phyloP scores from a whole-genome alignment of 2,329 filamentous ascomycete species.

The Fusarium sp. region DNA sequence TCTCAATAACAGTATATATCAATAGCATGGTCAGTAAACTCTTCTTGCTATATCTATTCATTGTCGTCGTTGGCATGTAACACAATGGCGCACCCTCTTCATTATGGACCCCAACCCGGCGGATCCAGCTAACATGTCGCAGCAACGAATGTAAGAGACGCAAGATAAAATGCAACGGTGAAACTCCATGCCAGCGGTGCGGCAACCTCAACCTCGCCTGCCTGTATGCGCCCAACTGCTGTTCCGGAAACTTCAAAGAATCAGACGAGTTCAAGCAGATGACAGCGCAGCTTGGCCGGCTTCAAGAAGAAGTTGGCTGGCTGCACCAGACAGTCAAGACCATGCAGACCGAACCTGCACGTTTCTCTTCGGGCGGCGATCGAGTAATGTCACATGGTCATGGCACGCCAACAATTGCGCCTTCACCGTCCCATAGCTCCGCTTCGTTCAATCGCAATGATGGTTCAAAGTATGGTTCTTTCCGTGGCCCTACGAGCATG shows the following conservation, averaged over 20 bases:
- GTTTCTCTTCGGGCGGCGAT: conserved; percentile 58
- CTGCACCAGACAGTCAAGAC: conserved; percentile 78
- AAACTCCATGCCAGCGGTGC: conserved; percentile 74
- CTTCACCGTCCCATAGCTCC: conserved; percentile 58
- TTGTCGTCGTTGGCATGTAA: background rate
- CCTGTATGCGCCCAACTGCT: conserved; percentile 74
- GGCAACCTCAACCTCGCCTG: conserved; percentile 74
- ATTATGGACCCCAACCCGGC: background rate
- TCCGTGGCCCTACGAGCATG: conserved; percentile 86
- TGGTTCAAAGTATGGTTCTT: conserved; percentile 69
- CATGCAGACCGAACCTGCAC: conserved; percentile 68
- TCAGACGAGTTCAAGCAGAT: conserved; percentile 90
- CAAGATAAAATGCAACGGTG: conserved; percentile 80
- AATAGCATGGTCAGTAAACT: conserved; percentile 67
- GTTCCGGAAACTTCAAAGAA: conserved; percentile 85
- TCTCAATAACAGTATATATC: conserved; percentile 63
- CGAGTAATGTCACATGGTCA: conserved; percentile 53
- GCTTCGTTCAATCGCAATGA: conserved; percentile 54
- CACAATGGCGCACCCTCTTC: background rate
- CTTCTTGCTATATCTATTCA: background rate
- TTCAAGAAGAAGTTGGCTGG: conserved; percentile 87
- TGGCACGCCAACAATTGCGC: conserved; percentile 50
- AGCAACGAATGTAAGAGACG: conserved; percentile 81
- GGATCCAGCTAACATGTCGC: background rate
- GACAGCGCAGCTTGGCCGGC: conserved; percentile 75